A percentile compares a stretch with the other conserved stretches of the same genome.
Evolutionary conservation across 768 basidiomycete species (phyloP).

Genomic region (Boletus rubroflammeus): DNA sequence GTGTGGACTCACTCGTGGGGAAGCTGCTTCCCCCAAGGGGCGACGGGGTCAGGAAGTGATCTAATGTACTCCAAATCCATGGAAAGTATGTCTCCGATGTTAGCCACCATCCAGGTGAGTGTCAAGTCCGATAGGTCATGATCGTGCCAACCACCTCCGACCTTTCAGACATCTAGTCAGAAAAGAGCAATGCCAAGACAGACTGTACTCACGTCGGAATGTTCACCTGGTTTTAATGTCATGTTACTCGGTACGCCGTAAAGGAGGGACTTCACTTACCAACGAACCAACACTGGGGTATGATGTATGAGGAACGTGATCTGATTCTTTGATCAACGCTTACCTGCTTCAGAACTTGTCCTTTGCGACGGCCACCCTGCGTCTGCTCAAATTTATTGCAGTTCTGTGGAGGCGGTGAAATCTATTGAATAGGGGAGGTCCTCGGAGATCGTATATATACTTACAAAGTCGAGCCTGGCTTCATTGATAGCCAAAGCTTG

Average conservation of each 20-base stretch:
- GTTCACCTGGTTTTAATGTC: conserved; percentile 26
- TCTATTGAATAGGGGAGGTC: not conserved
- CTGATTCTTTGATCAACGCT: conserved; percentile 5
- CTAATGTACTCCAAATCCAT: conserved; percentile 53
- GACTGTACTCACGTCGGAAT: conserved; percentile 19
- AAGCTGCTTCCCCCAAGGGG: conserved; percentile 56
- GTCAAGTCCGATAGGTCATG: conserved; percentile 68
- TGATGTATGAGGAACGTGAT: conserved; percentile 4
- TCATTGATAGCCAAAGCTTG: conserved; percentile 73
- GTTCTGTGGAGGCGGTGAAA: conserved; percentile 34
- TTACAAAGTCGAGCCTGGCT: conserved; percentile 62
- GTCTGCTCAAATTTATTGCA: conserved; percentile 65
- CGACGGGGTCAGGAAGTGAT: conserved; percentile 47
- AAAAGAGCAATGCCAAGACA: not conserved
- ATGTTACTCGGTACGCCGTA: not conserved
- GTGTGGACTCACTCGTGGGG: conserved; percentile 54
- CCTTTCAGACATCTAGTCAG: conserved; percentile 34
- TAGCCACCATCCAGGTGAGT: conserved; percentile 61
- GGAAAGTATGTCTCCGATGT: conserved; percentile 52
- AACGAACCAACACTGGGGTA: conserved; percentile 64
- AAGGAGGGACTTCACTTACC: conserved; percentile 38
- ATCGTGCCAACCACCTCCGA: conserved; percentile 64
- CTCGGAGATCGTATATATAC: conserved; percentile 16
- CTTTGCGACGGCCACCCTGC: conserved; percentile 45
- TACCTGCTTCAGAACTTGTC: conserved; percentile 63